These are phyloP conservation scores for Pseudogymnoascus sp. DNA, from an alignment of 2,329 filamentous ascomycete genomes.

Conservation along the genomic window DNA sequence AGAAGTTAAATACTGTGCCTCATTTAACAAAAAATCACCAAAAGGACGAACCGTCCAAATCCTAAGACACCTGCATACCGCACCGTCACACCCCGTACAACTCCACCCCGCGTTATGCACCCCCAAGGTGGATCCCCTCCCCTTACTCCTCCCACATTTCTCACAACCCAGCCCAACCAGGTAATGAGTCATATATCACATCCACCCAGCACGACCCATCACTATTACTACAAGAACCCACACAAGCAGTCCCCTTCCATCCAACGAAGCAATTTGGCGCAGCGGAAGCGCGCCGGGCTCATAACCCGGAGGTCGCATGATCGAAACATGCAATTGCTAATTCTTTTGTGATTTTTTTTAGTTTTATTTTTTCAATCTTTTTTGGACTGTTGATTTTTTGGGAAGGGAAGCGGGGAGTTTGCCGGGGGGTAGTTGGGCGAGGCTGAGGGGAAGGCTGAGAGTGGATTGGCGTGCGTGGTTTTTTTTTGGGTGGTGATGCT, in stretches of 20 bases:
- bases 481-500: not conserved
- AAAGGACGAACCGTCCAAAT: no score
- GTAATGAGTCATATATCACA: not conserved
- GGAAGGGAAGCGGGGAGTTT: not conserved
- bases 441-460: not conserved
- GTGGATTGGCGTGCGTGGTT: not conserved
- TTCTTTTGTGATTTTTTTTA: not conserved
- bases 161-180: not conserved
- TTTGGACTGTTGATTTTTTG: not conserved
- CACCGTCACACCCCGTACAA: not conserved
- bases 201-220: no score
- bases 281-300: conserved; percentile 16
- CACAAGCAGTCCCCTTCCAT: not conserved
- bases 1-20: no score
- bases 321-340: conserved; percentile 12
- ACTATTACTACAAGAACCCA: not conserved
- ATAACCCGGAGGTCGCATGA: conserved; percentile 15
- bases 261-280: conserved; percentile 13
- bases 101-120: not conserved
- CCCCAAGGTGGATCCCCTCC: not conserved
- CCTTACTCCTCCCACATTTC: not conserved
- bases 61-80: not conserved
- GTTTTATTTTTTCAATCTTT: not conserved
- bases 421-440: not conserved
- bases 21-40: no score